Conservation (phyloP, 2,329 filamentous ascomycete genomes). For the Talaromyces sp. region DNA sequence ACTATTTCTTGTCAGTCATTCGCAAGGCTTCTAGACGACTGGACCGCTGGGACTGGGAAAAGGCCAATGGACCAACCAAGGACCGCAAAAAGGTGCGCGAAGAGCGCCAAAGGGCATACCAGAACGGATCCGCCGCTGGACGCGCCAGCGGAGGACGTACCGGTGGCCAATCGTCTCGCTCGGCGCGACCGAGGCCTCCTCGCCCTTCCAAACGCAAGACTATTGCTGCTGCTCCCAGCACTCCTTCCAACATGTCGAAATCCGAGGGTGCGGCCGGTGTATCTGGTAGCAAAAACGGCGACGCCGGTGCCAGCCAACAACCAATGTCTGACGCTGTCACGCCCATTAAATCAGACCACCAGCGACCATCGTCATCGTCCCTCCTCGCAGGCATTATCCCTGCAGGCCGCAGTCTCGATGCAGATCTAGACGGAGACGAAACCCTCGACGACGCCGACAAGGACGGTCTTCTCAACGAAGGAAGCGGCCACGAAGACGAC, state of each 20-base stretch:
- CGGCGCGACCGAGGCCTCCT: constrained; percentile 8
- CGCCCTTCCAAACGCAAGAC: constrained; percentile 12
- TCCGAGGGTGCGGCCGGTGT: constrained; percentile 10
- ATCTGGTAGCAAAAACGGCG: constrained; percentile 2
- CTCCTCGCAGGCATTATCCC: not conserved
- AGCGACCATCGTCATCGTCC: not conserved
- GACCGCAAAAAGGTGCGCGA: constrained; percentile 35
- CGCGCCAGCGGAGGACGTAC: constrained; percentile 15
- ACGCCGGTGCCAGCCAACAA: not conserved
- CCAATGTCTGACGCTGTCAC: not conserved
- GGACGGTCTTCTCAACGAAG: constrained; percentile 33
- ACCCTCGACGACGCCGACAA: constrained; percentile 34
- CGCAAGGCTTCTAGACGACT: constrained; percentile 40
- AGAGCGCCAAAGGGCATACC: constrained; percentile 30
- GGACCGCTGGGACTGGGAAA: constrained; percentile 43
- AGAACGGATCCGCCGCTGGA: constrained; percentile 19
- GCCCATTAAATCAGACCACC: not conserved
- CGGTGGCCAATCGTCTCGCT: constrained; percentile 5
- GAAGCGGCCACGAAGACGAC: constrained; percentile 31
- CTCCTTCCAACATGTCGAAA: constrained; percentile 5
- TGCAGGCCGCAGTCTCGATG: not conserved
- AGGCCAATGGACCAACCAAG: constrained; percentile 33
- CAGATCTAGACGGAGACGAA: constrained; percentile 29
- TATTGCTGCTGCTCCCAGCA: constrained; percentile 1
- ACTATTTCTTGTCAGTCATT: constrained; percentile 39